Evolutionary conservation across 2,329 filamentous ascomycete genomes (phyloP), one percentile per base, ranked within the genome.

Genomic region (Didymella arachidicola): DNA sequence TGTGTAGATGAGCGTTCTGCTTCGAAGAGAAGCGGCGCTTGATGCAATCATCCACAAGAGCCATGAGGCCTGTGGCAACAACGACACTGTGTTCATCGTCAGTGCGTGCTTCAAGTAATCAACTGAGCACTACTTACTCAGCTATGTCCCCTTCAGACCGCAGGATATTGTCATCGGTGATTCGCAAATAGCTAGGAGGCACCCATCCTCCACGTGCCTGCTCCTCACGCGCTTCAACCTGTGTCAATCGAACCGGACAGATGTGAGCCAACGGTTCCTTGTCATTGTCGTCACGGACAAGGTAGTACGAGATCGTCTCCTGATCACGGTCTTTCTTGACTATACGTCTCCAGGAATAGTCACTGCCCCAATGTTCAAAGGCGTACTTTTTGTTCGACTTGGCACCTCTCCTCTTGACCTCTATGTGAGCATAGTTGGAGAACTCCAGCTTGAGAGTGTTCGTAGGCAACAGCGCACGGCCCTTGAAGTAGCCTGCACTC

Each of bases 391-490:
- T 94, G 62, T 83, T 83, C 43, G 83, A 81, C 66, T 86, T 88
- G 49, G 84, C 80, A 7, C 89, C 89, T 25, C 86, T 83, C 41
- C 91, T 87, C 66, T 86, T 87, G 49, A 99, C 80, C 64, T 97
- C 91, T 39, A 98, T 87, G 68, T 95, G 92, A 2, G 94, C 94
- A 75, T 99, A 99, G 80, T 98, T 99, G 65, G 92, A 96, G 75
- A 97, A 99, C 75, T 98, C 94, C 32, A 99, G 85, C 78, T 93
- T 91, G 75, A 94, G 90, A 34, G 85, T 89, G 76, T 96, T 92
- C 57, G 89, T 91, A 18, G 91, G 86, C 43, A 78, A 72, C 60
- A 77, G 63, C 8, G 75, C 72, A 49, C 75, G 74, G 79, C 76
- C 67, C 67, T 81, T 73, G 59, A 67, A 64, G 41, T 77, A 73